phyloP scores from a whole-genome alignment of 2,329 filamentous ascomycete species.

The Moelleriella libera region DNA sequence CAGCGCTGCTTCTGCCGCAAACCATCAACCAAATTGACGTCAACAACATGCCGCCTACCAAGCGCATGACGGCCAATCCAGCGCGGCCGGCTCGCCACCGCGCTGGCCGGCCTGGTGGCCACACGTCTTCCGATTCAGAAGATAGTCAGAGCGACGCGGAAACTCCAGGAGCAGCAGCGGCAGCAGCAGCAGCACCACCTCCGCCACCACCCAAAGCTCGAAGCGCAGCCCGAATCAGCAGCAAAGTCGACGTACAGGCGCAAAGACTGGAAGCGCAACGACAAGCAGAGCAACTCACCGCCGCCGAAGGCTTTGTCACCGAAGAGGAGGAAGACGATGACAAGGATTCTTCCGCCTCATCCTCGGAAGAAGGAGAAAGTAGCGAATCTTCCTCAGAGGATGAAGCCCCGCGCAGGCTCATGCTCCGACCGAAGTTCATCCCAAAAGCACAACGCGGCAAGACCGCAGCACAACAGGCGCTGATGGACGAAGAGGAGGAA shows the following conservation, averaged over 20 bases:
- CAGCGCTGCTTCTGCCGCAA: too few relatives aligned
- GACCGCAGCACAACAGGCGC: slow-evolving; percentile 4
- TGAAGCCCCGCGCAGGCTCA: slow-evolving; percentile 22
- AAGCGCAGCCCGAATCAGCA: slow-evolving; percentile 42
- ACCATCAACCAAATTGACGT: too few relatives aligned
- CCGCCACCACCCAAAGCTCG: slow-evolving; percentile 42
- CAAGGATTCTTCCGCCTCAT: slow-evolving; percentile 16
- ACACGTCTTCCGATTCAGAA: slow-evolving; percentile 38
- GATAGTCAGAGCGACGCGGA: slow-evolving; percentile 24
- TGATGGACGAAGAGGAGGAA: slow-evolving; percentile 15
- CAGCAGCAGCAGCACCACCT: slow-evolving; percentile 16
- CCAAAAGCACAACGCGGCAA: slow-evolving; percentile 39
- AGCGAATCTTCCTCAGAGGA: slow-evolving; percentile 20
- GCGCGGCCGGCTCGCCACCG: slow-evolving; percentile 68
- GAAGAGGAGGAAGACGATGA: slow-evolving; percentile 34
- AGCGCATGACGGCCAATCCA: slow-evolving; percentile 90
- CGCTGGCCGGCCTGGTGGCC: slow-evolving; percentile 61
- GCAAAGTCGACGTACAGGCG: slow-evolving; percentile 36
- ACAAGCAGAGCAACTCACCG: slow-evolving; percentile 36
- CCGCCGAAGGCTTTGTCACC: slow-evolving; percentile 50
- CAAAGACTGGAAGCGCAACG: slow-evolving; percentile 27
- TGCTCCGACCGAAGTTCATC: slow-evolving; percentile 50
- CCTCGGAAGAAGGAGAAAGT: slow-evolving; percentile 30
- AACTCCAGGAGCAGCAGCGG: slow-evolving; percentile 6
- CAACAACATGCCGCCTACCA: slow-evolving; percentile 37